A percentile compares a stretch with the other conserved stretches of the same genome.
These are phyloP conservation scores for Ophiostoma ulmi DNA, from an alignment of 2,329 filamentous ascomycete species.

Conservation along the genomic window DNA sequence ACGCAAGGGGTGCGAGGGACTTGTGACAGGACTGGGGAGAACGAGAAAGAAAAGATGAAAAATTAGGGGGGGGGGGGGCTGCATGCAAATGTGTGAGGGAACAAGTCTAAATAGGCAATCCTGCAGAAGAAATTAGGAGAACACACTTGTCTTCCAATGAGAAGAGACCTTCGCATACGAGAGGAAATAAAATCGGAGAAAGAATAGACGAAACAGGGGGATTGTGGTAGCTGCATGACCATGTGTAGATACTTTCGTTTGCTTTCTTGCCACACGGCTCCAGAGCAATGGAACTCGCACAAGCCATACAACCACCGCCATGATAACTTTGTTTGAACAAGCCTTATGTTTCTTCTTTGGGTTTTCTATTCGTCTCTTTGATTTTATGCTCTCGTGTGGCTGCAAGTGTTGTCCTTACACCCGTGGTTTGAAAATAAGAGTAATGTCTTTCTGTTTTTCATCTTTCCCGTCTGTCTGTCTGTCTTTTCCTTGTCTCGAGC, in stretches of 20 bases:
- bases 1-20: constrained; percentile 13
- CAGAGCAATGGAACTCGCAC: neutral
- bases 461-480: constrained; percentile 12
- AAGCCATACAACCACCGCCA: neutral
- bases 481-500: neutral
- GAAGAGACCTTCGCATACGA: neutral
- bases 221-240: constrained; percentile 1
- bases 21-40: constrained; percentile 8
- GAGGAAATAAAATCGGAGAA: constrained; percentile 12
- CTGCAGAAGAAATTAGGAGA: neutral
- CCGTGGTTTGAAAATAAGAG: constrained; percentile 6
- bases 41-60: neutral
- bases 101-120: neutral
- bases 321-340: constrained; percentile 1
- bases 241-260: constrained; percentile 14
- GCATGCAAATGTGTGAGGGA: neutral
- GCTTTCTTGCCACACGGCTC: neutral
- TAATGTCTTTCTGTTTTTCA: constrained; percentile 13
- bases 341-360: neutral
- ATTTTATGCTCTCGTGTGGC: constrained; percentile 3
- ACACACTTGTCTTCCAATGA: constrained; percentile 14
- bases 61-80: neutral
- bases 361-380: neutral
- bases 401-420: constrained; percentile 5
- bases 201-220: constrained; percentile 9